Evolutionary conservation across 768 basidiomycete genomes (phyloP), one percentile per base, ranked within the genome.

Genomic region (Leccinum olivaceopallidum): DNA sequence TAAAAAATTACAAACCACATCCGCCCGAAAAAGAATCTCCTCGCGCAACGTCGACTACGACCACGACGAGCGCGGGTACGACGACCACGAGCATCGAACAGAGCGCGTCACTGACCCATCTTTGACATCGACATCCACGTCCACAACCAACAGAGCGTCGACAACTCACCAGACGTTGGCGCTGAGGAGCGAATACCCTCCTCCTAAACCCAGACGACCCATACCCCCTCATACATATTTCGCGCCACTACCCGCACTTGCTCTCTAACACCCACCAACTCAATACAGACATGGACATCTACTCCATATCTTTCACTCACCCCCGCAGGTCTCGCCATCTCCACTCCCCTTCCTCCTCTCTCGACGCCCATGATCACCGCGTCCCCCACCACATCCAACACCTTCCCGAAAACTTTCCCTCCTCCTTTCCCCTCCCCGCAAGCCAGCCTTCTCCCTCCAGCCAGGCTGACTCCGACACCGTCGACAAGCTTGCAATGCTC

Each of bases 301-400:
- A 95, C 84, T 92, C 94, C 58, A 92, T 92, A 67, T 92, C 94
- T 71, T 95, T 97, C 83, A 89, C 89, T 67, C 90, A 91, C 79
- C 93, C 94, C 71, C 89, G 91, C 79, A 82, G 89, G 74, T 83
- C 88, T 72, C 87, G 87, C 71, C 83, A 84, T 76, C 77, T 81
- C 76, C 70, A 71, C 54, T 84, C 86, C 60, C 78, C 83, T 57
- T 76, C 84, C 66, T 82, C 84, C 57, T 83, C 87, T 62, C 79
- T 88, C 78, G 87, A 90, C 75, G 83, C 84, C 68, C 71, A 76
- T 57, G 83, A 84, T 71, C 79, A 77, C 71, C 78, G 83, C 68
- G 71, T 74, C 53, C 69, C 76, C 69, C 75, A 75, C 64, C 78
- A 74, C 76, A 75, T 72, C 60, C 78, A 58, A 20, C 72, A 69